Conservation (phyloP, 371 early-diverging fungal species). For the Fennellomyces sp. region DNA sequence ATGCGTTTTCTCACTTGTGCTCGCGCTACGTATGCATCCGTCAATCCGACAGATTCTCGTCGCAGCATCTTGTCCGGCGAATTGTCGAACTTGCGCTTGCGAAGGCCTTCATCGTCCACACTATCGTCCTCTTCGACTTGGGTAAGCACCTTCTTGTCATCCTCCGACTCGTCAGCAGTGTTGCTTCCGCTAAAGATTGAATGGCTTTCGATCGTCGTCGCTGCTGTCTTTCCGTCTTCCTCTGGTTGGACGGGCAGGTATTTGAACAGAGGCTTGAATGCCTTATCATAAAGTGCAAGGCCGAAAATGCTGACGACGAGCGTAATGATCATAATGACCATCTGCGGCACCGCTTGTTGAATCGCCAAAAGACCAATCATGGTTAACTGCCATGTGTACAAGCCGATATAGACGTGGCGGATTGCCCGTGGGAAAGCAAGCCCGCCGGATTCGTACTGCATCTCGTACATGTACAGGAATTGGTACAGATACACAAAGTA, state of each 20-base stretch:
- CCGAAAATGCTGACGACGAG: conserved; percentile 53
- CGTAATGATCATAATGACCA: conserved; percentile 56
- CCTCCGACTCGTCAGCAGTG: background rate
- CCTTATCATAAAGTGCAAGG: conserved; percentile 59
- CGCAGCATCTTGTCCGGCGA: background rate
- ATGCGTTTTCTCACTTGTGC: background rate
- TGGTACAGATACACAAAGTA: conserved; percentile 82
- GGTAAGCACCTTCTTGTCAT: background rate
- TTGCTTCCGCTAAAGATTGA: background rate
- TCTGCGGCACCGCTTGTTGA: conserved; percentile 48
- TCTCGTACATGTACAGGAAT: conserved; percentile 77
- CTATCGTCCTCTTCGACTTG: background rate
- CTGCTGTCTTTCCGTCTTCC: background rate
- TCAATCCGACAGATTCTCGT: background rate
- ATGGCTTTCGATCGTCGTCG: background rate
- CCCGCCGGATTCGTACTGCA: conserved; percentile 66
- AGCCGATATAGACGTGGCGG: conserved; percentile 68
- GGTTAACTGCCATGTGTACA: conserved; percentile 72
- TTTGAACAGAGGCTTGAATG: conserved; percentile 68
- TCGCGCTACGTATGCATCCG: conserved; percentile 7
- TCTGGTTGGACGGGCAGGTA: conserved; percentile 50
- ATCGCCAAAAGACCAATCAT: conserved; percentile 73
- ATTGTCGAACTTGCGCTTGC: background rate
- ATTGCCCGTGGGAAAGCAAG: conserved; percentile 71
- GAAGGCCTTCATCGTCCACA: background rate